Conservation (phyloP, 805 yeast genomes). For the Alloascoidea hylecoeti region DNA sequence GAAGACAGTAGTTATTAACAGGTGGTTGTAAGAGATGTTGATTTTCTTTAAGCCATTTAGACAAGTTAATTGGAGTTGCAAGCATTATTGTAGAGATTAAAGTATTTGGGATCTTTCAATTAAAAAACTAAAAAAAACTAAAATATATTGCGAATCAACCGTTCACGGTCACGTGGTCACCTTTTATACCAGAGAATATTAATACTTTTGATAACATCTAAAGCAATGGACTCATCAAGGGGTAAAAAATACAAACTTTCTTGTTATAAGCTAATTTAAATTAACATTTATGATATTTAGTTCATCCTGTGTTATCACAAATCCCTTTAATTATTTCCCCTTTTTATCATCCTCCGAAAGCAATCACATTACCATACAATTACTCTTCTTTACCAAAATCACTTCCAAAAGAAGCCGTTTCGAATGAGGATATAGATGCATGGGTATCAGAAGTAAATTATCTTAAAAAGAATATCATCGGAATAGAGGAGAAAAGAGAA, state of each 20-base stretch:
- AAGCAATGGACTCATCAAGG: no score
- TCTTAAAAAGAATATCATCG: conserved; percentile 14
- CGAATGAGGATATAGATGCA: conserved; percentile 15
- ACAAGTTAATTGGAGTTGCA: conserved; percentile 59
- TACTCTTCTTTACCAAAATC: conserved; percentile 23
- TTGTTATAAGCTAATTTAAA: no score
- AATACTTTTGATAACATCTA: no score
- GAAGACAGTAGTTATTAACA: conserved; percentile 81
- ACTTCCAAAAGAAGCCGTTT: conserved; percentile 18
- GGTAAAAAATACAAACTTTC: no score
- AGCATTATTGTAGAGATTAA: no score
- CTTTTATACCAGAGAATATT: no score
- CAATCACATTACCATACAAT: conserved; percentile 35
- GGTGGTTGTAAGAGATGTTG: conserved; percentile 74
- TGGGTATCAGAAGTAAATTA: conserved; percentile 19
- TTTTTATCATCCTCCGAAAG: conserved; percentile 34
- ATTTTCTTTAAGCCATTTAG: conserved; percentile 72
- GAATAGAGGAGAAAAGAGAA: conserved; percentile 13
- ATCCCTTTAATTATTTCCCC: conserved; percentile 44
- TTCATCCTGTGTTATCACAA: conserved; percentile 34
- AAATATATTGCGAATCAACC: no score
- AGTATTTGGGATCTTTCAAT: no score
- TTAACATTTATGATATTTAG: no score
- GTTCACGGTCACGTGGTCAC: no score
- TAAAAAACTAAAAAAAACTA: no score